Conservation (phyloP, 148 eudicot genomes). For the Rhododendron mucronatum region DNA sequence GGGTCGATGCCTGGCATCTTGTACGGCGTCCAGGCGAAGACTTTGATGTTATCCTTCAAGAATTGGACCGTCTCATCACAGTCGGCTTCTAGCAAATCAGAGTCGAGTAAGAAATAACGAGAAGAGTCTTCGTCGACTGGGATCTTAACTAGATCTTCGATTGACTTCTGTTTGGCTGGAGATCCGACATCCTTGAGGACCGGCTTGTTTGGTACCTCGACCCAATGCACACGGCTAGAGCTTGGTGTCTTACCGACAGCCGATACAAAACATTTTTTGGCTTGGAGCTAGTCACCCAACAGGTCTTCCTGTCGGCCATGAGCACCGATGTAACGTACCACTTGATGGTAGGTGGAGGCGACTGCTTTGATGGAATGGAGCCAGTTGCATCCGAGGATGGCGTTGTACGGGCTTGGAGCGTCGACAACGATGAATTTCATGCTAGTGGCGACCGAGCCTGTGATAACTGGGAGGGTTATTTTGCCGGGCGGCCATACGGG, state of each 20-base stretch:
- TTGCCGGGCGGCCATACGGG: too few species aligned
- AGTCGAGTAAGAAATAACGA: fast-evolving
- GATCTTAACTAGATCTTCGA: fast-evolving
- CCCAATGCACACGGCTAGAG: fast-evolving
- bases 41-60: too few species aligned
- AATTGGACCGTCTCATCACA: too few species aligned
- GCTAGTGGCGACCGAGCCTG: too few species aligned
- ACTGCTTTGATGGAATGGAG: fast-evolving
- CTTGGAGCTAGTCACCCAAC: fast-evolving
- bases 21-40: too few species aligned
- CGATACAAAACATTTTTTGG: fast-evolving
- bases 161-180: fast-evolving
- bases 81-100: fast-evolving
- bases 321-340: too few species aligned
- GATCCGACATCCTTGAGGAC: fast-evolving
- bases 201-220: fast-evolving
- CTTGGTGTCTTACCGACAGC: fast-evolving
- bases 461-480: fast-evolving
- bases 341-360: fast-evolving
- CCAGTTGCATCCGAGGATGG: fast-evolving
- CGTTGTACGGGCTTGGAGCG: fast-evolving
- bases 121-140: too few species aligned
- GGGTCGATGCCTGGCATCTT: too few species aligned
- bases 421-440: too few species aligned
- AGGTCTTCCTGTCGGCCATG: fast-evolving